Evolutionary conservation across 106 monocot species (phyloP).

Genomic region (Platanthera guangdongensis): DNA sequence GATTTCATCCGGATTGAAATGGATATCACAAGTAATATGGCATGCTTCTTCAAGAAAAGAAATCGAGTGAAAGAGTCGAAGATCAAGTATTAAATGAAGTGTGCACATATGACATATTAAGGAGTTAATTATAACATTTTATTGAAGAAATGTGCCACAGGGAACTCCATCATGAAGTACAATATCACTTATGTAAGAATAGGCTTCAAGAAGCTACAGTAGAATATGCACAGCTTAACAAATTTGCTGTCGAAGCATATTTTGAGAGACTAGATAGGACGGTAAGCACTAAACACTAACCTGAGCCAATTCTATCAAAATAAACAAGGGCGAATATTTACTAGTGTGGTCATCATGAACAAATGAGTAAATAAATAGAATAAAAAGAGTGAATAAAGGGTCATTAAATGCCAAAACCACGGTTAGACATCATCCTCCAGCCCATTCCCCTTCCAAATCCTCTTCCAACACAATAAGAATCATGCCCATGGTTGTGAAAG

Average conservation of each 20-base stretch:
- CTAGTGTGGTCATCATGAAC: not conserved
- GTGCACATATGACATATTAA: not conserved
- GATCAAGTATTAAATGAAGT: not conserved
- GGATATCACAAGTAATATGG: not conserved
- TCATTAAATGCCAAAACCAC: slow-evolving; percentile 67
- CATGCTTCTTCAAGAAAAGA: not conserved
- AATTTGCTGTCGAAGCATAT: not conserved
- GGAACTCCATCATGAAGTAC: not conserved
- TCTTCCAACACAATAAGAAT: slow-evolving; percentile 68
- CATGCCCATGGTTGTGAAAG: slow-evolving; percentile 53
- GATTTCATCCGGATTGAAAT: not conserved
- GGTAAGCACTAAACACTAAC: not conserved
- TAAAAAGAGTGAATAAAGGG: not conserved
- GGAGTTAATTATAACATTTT: not conserved
- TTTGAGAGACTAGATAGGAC: not conserved
- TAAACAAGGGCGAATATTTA: not conserved
- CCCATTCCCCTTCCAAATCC: slow-evolving; percentile 91
- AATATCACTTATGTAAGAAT: not conserved
- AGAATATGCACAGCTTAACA: not conserved
- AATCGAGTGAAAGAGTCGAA: not conserved
- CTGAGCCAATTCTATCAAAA: not conserved
- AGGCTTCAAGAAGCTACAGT: not conserved
- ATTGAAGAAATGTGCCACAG: not conserved
- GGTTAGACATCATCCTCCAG: slow-evolving; percentile 67
- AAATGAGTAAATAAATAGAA: not conserved